A percentile compares a stretch with the other conserved stretches of the same genome.
Conservation (phyloP, 257 asterid genomes). For the Primulina eburnea region DNA sequence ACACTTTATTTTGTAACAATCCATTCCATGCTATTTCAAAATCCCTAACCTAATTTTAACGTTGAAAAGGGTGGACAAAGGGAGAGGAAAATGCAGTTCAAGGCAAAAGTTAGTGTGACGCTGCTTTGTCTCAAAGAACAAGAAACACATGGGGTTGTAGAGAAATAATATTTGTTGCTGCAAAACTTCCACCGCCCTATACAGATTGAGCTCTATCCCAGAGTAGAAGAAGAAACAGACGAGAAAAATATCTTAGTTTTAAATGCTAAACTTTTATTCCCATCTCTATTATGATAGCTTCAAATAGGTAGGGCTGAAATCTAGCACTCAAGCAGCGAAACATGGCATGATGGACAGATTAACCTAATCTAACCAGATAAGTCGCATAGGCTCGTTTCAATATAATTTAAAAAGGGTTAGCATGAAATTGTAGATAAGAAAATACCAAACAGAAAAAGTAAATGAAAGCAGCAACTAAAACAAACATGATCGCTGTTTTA, state of each 20-base stretch:
- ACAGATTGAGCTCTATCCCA: background rate
- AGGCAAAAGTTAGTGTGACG: background rate
- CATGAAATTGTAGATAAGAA: background rate
- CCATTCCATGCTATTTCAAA: background rate
- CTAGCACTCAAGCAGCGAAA: too few species aligned
- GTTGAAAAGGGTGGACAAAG: background rate
- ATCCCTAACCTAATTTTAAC: background rate
- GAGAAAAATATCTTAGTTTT: background rate
- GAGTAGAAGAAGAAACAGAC: background rate
- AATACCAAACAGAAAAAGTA: background rate
- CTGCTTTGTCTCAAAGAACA: background rate
- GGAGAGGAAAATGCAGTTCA: background rate
- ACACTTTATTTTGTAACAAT: background rate
- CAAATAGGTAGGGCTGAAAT: too few species aligned
- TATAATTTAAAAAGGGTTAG: background rate
- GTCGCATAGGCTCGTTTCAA: background rate
- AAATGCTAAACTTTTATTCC: too few species aligned
- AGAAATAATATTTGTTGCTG: background rate
- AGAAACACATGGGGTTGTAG: background rate
- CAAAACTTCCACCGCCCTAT: background rate
- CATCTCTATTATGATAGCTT: too few species aligned
- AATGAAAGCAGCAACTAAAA: background rate
- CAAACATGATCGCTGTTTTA: background rate
- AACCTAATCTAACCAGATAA: background rate
- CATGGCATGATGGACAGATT: background rate